Conservation (phyloP, 148 eudicot genomes). For the Linanthus parryae region DNA sequence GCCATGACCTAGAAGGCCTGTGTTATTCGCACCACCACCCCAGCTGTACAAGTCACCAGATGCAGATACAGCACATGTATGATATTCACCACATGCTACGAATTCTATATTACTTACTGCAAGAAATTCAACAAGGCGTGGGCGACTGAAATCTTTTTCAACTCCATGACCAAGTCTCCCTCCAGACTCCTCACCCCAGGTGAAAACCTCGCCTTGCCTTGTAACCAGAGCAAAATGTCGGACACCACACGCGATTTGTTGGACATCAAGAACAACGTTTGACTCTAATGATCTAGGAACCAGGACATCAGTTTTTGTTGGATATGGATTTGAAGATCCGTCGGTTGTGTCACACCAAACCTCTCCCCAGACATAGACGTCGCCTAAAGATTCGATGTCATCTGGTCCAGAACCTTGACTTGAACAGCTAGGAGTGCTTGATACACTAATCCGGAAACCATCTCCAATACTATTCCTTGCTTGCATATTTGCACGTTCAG, state of each 20-base stretch:
- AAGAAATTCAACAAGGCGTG: constrained; percentile 59
- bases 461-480: constrained; percentile 54
- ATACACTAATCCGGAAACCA: constrained; percentile 63
- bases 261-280: constrained; percentile 81
- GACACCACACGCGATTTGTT: constrained; percentile 72
- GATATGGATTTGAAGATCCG: constrained; percentile 18
- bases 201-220: constrained; percentile 84
- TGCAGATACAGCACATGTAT: constrained; percentile 67
- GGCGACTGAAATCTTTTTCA: constrained; percentile 47
- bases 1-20: constrained; percentile 86
- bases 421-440: constrained; percentile 80
- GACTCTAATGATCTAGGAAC: constrained; percentile 71
- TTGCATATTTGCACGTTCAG: constrained; percentile 62
- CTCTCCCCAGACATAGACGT: constrained; percentile 85
- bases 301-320: constrained; percentile 37
- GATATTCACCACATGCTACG: constrained; percentile 79
- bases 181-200: constrained; percentile 90
- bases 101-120: constrained; percentile 59
- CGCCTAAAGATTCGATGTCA: constrained; percentile 79
- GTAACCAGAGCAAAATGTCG: constrained; percentile 76
- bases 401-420: constrained; percentile 71
- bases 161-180: constrained; percentile 92
- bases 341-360: constrained; percentile 52
- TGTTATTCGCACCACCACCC: constrained; percentile 78
- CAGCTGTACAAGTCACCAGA: constrained; percentile 75